Base-by-base conservation (phyloP, 2,329 filamentous ascomycete species). In the Septoria petroselini region DNA sequence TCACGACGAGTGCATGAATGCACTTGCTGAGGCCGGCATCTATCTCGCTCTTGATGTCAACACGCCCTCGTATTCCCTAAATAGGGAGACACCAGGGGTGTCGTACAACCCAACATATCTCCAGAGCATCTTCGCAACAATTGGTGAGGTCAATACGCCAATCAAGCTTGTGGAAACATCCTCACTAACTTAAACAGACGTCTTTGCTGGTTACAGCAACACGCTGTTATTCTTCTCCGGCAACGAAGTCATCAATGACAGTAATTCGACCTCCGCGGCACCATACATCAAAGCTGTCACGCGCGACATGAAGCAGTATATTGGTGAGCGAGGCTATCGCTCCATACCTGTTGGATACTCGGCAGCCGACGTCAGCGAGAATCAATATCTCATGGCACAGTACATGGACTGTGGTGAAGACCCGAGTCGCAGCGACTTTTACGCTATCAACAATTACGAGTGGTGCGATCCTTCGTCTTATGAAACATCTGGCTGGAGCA, bases 1-100 rank as follows among this genome's bases (percentile, higher is more conserved):
- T 69, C 90, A 95, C 72, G 83, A 90, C 62, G 78, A 82, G 55
- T 95, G 90, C 76, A 95, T 95, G 90, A 75, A 78, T 53, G 77
- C 80, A 29, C 78, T 95, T 52, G 83, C 82, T 38, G 85, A 86
- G 62, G 89, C 88, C 53, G 87, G 87, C 61, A 95, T 95, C 76
- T 95, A 95, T 76, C 80, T 94, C 42, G 87, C 91, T 30, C 77
- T 95, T 42, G 89, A 95, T 64, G 86, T 91, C 76, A 94, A 94
- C 80, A 91, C 79, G 12, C 87, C 88, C 57, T 76, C 81, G 54
- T 94, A 94, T 77, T 91, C 88, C 1, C 78, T 95, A 72, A 91
- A 91, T 77, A 85, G 89, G 45, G 77, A 73, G 46, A 68, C 81
- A 5, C 87, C 88, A 12, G 75, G 72, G 35, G 71, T 73, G 5